Evolutionary conservation across 768 basidiomycete species (phyloP).

Genomic region (Gloeopeniophorella convolvens): DNA sequence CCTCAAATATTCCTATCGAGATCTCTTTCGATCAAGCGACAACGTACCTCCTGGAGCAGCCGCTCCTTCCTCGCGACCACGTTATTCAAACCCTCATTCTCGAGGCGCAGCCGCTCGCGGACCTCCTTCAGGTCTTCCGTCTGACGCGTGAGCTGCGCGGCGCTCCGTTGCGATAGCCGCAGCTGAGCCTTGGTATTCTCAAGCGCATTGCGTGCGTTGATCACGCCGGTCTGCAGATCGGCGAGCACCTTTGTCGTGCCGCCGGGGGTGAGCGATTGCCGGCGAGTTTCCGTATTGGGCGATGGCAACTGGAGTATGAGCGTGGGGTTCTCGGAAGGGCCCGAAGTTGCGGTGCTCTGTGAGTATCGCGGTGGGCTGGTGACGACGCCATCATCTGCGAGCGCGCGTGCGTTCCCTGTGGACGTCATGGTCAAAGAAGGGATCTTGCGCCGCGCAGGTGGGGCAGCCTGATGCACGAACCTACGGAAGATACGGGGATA

Average conservation of each 20-base stretch:
- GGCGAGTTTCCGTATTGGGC: conserved; percentile 35
- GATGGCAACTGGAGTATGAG: conserved; percentile 22
- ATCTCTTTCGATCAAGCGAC: background rate
- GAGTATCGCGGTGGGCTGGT: conserved; percentile 23
- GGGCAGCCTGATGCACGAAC: conserved; percentile 15
- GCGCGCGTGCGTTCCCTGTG: conserved; percentile 74
- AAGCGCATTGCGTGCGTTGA: conserved; percentile 70
- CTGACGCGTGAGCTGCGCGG: conserved; percentile 77
- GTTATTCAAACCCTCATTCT: conserved; percentile 85
- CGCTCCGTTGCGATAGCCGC: conserved; percentile 71
- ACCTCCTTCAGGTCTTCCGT: conserved; percentile 87
- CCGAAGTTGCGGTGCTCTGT: conserved; percentile 26
- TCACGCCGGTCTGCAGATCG: conserved; percentile 78
- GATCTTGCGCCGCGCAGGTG: background rate
- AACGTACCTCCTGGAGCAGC: conserved; percentile 70
- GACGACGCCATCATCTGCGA: conserved; percentile 65
- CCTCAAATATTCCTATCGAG: conserved; percentile 4
- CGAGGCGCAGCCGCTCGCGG: conserved; percentile 70
- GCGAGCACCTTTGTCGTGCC: conserved; percentile 85
- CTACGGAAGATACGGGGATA: conserved; percentile 34
- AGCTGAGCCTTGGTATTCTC: conserved; percentile 85
- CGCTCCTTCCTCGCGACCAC: conserved; percentile 86
- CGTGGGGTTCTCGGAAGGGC: conserved; percentile 30
- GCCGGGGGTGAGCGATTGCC: conserved; percentile 60
- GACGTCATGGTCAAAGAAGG: conserved; percentile 9